These are phyloP conservation scores for Angophora floribunda DNA, from an alignment of 345 rosid genomes.

Conservation along the genomic window DNA sequence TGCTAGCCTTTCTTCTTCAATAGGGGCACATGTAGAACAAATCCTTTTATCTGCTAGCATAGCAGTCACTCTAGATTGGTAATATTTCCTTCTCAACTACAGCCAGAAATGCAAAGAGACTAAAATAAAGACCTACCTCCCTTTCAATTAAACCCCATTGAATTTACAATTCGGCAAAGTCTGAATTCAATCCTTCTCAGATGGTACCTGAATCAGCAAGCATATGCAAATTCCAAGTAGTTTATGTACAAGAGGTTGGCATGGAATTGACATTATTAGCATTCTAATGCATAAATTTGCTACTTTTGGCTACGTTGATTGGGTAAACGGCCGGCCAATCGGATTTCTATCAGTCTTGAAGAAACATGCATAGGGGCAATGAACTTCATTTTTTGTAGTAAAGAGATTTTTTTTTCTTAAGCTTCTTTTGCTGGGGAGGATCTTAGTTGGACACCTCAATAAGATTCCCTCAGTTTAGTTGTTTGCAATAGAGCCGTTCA, in stretches of 20 bases:
- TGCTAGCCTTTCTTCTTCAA: background rate
- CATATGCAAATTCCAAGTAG: background rate
- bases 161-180: background rate
- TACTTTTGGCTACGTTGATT: background rate
- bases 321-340: background rate
- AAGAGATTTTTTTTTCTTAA: background rate
- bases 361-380: background rate
- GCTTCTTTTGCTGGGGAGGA: background rate
- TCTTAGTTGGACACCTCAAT: background rate
- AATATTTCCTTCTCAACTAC: background rate
- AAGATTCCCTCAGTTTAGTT: background rate
- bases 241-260: background rate
- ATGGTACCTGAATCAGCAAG: background rate
- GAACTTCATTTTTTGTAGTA: background rate
- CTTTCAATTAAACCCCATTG: background rate
- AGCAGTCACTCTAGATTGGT: background rate
- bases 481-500: background rate
- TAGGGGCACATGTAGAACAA: background rate
- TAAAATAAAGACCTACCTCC: background rate
- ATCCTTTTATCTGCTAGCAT: background rate
- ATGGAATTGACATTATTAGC: background rate
- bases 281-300: background rate
- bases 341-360: background rate
- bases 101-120: background rate
- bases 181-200: background rate